Conservation (phyloP, 108 stramenopile genomes). For the Stephanodiscus minutulus region DNA sequence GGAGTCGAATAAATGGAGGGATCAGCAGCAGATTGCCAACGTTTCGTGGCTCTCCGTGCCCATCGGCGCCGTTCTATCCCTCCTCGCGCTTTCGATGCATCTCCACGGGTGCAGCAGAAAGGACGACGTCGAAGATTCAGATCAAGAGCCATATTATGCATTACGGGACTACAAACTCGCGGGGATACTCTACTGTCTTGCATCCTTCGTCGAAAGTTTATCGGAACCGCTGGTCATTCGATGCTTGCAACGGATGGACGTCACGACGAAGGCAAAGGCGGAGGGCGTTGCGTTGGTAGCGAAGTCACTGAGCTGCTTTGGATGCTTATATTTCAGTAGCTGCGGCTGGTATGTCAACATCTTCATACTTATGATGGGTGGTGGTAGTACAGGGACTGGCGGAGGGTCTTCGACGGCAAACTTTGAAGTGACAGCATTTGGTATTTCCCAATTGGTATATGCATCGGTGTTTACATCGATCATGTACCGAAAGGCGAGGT, state of each 20-base stretch:
- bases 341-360: not conserved
- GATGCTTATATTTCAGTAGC: constrained; percentile 25
- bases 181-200: constrained; percentile 81
- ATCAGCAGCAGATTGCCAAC: constrained; percentile 47
- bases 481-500: constrained; percentile 49
- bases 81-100: constrained; percentile 46
- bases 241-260: constrained; percentile 66
- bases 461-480: constrained; percentile 52
- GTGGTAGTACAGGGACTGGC: not conserved
- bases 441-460: constrained; percentile 78
- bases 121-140: not conserved
- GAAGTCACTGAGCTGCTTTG: constrained; percentile 63
- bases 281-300: constrained; percentile 71
- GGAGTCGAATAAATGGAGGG: not conserved
- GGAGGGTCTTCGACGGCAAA: constrained; percentile 11
- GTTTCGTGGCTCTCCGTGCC: constrained; percentile 62
- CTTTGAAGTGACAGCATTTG: constrained; percentile 74
- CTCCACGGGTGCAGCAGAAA: constrained; percentile 27
- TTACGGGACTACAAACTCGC: constrained; percentile 66
- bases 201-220: constrained; percentile 69
- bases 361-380: not conserved
- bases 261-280: constrained; percentile 64
- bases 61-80: constrained; percentile 22
- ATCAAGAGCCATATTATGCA: constrained; percentile 4
- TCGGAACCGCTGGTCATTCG: constrained; percentile 75